Percentiles rank a stretch among this genome's conserved stretches.
Conservation (phyloP, 2,329 filamentous ascomycete species). For the Diplodia seriata region DNA sequence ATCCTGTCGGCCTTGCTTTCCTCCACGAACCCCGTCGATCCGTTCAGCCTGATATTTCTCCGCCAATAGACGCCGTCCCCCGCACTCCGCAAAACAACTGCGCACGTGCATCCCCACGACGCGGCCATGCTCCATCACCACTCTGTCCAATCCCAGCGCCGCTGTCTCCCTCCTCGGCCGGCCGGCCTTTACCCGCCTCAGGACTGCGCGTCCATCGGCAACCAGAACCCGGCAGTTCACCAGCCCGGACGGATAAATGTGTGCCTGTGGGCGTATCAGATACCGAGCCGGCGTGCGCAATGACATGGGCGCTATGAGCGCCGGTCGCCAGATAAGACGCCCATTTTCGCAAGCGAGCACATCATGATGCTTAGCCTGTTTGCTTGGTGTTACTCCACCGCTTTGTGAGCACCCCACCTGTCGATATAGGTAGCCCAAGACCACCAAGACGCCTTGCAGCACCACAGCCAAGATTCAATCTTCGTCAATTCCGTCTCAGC, state of each 20-base stretch:
- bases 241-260: constrained; percentile 19
- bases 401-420: not conserved
- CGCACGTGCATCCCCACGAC: constrained; percentile 19
- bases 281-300: constrained; percentile 3
- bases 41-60: constrained; percentile 31
- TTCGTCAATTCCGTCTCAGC: constrained; percentile 20
- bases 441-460: constrained; percentile 10
- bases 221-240: constrained; percentile 14
- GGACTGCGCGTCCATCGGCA: constrained; percentile 6
- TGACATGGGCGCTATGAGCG: not conserved
- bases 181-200: constrained; percentile 2
- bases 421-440: constrained; percentile 6
- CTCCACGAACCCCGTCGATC: constrained; percentile 31
- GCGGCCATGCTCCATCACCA: not conserved
- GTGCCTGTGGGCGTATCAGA: constrained; percentile 5
- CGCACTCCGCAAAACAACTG: constrained; percentile 17
- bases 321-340: constrained; percentile 9
- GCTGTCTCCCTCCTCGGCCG: not conserved
- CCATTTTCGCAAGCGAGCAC: constrained; percentile 21
- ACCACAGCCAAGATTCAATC: not conserved
- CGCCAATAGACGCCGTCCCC: constrained; percentile 28
- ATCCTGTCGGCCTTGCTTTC: constrained; percentile 30
- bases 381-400: constrained; percentile 9
- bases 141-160: constrained; percentile 13
- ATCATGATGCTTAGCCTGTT: constrained; percentile 30